Evolutionary conservation across 2,329 filamentous ascomycete genomes (phyloP).

Genomic region (Amauroascus verrucosus): DNA sequence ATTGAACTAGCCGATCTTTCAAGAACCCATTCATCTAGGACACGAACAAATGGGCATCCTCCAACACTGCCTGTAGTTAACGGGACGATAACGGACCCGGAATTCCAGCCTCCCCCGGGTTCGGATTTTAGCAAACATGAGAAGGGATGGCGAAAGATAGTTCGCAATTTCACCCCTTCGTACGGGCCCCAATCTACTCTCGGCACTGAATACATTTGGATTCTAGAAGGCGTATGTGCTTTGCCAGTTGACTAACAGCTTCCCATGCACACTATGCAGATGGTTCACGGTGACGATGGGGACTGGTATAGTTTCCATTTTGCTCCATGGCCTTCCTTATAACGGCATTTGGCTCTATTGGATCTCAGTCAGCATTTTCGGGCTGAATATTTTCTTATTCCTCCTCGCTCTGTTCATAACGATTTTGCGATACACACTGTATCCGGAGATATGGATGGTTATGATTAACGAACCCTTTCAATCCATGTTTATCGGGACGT

Average conservation of each 20-base stretch:
- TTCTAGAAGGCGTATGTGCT: neutral
- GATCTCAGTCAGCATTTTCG: conserved; percentile 30
- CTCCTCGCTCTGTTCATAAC: conserved; percentile 38
- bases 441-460: conserved; percentile 54
- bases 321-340: conserved; percentile 31
- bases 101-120: conserved; percentile 1
- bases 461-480: conserved; percentile 60
- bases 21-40: conserved; percentile 2
- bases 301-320: conserved; percentile 34
- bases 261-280: conserved; percentile 18
- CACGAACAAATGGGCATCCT: neutral
- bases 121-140: conserved; percentile 12
- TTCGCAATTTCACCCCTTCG: conserved; percentile 23
- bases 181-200: conserved; percentile 8
- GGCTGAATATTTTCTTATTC: conserved; percentile 31
- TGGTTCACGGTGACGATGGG: conserved; percentile 37
- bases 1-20: conserved; percentile 4
- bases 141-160: conserved; percentile 18
- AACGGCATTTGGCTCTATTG: conserved; percentile 33
- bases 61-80: neutral
- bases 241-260: neutral
- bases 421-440: conserved; percentile 52
- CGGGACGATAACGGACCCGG: conserved; percentile 5
- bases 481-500: conserved; percentile 57
- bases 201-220: neutral